Conservation (phyloP, 495 filamentous ascomycete genomes). For the Letharia columbiana region DNA sequence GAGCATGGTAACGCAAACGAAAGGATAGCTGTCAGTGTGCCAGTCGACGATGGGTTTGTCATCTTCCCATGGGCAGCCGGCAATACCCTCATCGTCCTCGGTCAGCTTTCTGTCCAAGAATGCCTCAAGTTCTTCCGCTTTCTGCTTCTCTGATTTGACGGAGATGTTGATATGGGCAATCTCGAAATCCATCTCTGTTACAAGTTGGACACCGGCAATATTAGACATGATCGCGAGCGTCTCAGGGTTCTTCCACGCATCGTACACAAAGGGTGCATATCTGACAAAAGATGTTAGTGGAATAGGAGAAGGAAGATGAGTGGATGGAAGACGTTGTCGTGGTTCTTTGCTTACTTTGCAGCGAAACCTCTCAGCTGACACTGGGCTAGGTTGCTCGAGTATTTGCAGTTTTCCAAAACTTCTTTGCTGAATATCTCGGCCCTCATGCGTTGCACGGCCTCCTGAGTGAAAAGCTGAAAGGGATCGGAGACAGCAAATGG, state of each 20-base stretch:
- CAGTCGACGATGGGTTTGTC: conserved; percentile 61
- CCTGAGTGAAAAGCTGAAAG: conserved; percentile 61
- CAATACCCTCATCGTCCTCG: conserved; percentile 40
- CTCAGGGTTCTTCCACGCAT: conserved; percentile 59
- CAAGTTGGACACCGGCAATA: conserved; percentile 65
- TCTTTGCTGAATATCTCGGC: conserved; percentile 54
- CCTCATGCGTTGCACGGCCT: conserved; percentile 58
- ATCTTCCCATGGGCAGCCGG: conserved; percentile 48
- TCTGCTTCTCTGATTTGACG: conserved; percentile 48
- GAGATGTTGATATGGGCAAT: conserved; percentile 67
- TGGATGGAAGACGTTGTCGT: neutral
- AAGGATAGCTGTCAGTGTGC: conserved; percentile 69
- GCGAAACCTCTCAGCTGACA: conserved; percentile 62
- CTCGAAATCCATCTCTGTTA: conserved; percentile 63
- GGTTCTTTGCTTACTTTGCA: conserved; percentile 45
- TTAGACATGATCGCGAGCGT: conserved; percentile 57
- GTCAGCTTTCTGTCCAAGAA: conserved; percentile 33
- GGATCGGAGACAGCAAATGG: conserved; percentile 62
- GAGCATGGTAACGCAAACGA: conserved; percentile 70
- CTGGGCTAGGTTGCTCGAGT: conserved; percentile 55
- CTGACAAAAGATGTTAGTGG: conserved; percentile 26
- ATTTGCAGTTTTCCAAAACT: conserved; percentile 57
- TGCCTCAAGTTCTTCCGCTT: conserved; percentile 38
- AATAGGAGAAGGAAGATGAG: neutral
- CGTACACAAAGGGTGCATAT: conserved; percentile 58